These are phyloP conservation scores for Starmerella apicola DNA, from an alignment of 805 yeast genomes.

Conservation along the genomic window DNA sequence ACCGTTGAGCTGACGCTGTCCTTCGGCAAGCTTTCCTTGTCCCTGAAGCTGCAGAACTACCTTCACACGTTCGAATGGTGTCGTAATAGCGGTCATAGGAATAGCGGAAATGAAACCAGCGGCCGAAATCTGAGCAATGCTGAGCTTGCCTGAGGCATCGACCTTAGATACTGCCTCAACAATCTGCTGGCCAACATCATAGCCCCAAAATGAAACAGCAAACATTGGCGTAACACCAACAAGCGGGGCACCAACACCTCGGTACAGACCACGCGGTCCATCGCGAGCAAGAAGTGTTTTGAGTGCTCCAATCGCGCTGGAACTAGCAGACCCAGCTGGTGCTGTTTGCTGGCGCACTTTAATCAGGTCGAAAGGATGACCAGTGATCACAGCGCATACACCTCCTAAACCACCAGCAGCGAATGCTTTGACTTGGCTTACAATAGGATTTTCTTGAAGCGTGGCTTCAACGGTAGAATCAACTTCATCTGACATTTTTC, in stretches of 20 bases:
- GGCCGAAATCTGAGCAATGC: slow-evolving; percentile 61
- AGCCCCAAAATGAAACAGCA: slow-evolving; percentile 98
- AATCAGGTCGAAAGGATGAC: slow-evolving; percentile 90
- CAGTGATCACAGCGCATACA: slow-evolving; percentile 84
- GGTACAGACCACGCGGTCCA: slow-evolving; percentile 70
- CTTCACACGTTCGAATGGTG: slow-evolving; percentile 92
- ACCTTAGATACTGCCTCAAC: slow-evolving; percentile 37
- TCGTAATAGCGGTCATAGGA: slow-evolving; percentile 93
- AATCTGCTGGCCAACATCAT: slow-evolving; percentile 76
- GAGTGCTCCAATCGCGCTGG: slow-evolving; percentile 47
- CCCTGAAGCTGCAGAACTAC: slow-evolving; percentile 78
- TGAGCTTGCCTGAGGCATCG: slow-evolving; percentile 33
- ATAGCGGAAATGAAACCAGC: slow-evolving; percentile 93
- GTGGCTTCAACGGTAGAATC: slow-evolving; percentile 17
- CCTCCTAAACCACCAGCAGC: slow-evolving; percentile 96
- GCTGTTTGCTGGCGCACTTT: slow-evolving; percentile 83
- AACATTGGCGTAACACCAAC: slow-evolving; percentile 98
- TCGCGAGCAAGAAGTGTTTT: slow-evolving; percentile 52
- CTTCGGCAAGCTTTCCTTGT: slow-evolving; percentile 31
- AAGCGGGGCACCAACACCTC: slow-evolving; percentile 90
- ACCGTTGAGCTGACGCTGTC: slow-evolving; percentile 31
- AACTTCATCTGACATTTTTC: slow-evolving; percentile 19
- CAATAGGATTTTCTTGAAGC: slow-evolving; percentile 22
- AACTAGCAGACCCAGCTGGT: slow-evolving; percentile 28
- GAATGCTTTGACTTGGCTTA: slow-evolving; percentile 76